These are phyloP conservation scores for Penicillium hesseltinei DNA, from an alignment of 2,329 filamentous ascomycete species.

Conservation along the genomic window DNA sequence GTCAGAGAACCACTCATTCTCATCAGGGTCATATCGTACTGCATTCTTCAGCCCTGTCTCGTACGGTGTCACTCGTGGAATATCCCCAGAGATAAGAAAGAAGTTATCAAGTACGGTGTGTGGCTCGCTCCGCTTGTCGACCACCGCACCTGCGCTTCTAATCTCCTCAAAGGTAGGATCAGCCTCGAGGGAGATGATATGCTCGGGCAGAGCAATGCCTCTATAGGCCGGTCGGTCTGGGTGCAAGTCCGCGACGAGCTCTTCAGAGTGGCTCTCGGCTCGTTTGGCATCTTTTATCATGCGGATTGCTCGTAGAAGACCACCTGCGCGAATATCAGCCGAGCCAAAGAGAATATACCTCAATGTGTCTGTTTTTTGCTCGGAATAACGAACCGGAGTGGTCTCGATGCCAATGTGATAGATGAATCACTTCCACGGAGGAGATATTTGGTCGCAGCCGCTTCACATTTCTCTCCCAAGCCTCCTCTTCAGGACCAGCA, in stretches of 20 bases:
- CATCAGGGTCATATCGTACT: conserved; percentile 43
- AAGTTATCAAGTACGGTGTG: conserved; percentile 51
- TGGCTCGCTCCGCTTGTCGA: conserved; percentile 40
- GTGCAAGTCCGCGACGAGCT: conserved; percentile 51
- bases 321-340: conserved; percentile 33
- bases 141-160: conserved; percentile 39
- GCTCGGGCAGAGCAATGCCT: conserved; percentile 44
- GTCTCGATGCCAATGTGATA: conserved; percentile 58
- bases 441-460: conserved; percentile 46
- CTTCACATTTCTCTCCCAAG: conserved; percentile 52
- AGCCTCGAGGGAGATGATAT: conserved; percentile 51
- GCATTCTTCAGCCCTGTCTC: conserved; percentile 50
- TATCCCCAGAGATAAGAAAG: conserved; percentile 55
- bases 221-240: conserved; percentile 53
- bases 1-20: conserved; percentile 49
- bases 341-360: background rate
- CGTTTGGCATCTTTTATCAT: conserved; percentile 48
- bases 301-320: conserved; percentile 50
- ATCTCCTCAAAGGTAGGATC: conserved; percentile 54
- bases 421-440: conserved; percentile 48
- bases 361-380: background rate
- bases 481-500: conserved; percentile 52
- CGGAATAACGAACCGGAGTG: conserved; percentile 46
- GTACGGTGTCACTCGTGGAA: conserved; percentile 51
- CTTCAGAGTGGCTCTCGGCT: conserved; percentile 15